phyloP scores from a whole-genome alignment of 1,284 basidiomycete genomes.

The Amylostereum chailletii region DNA sequence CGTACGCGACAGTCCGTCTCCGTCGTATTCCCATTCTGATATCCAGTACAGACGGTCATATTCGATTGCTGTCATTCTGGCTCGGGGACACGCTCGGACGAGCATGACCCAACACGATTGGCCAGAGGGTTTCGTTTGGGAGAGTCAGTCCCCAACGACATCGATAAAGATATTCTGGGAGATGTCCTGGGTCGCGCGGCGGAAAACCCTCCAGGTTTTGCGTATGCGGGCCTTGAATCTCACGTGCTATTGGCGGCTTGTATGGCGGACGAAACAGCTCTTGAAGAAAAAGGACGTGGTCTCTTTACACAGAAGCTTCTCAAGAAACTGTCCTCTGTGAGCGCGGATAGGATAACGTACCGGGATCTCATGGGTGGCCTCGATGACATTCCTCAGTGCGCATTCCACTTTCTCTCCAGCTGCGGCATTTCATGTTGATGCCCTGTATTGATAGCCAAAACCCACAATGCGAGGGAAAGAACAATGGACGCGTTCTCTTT shows the following conservation, averaged over 20 bases:
- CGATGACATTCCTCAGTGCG: constrained; percentile 4
- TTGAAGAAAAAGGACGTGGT: constrained; percentile 8
- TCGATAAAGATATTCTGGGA: not conserved
- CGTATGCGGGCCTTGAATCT: constrained; percentile 7
- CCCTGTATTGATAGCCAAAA: constrained; percentile 8
- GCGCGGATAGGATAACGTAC: constrained; percentile 11
- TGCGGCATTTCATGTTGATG: not conserved
- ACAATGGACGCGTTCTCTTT: constrained; percentile 12
- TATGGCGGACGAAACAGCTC: constrained; percentile 7
- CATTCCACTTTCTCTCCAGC: not conserved
- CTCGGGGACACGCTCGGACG: constrained; percentile 18
- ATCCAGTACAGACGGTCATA: constrained; percentile 18
- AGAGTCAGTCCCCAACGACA: not conserved
- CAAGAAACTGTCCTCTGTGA: not conserved
- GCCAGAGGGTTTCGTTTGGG: constrained; percentile 6
- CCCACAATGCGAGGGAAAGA: constrained; percentile 15
- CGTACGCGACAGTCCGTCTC: constrained; percentile 10
- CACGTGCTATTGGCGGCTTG: constrained; percentile 16
- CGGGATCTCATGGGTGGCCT: constrained; percentile 8
- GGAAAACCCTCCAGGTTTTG: constrained; percentile 2
- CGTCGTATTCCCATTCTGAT: not conserved
- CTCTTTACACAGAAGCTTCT: constrained; percentile 12
- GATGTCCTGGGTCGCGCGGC: not conserved
- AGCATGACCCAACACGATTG: not conserved
- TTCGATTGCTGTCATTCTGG: constrained; percentile 23